These are phyloP conservation scores for Schizosaccharomyces japonicus DNA, from an alignment of 805 yeast species.

Conservation along the genomic window DNA sequence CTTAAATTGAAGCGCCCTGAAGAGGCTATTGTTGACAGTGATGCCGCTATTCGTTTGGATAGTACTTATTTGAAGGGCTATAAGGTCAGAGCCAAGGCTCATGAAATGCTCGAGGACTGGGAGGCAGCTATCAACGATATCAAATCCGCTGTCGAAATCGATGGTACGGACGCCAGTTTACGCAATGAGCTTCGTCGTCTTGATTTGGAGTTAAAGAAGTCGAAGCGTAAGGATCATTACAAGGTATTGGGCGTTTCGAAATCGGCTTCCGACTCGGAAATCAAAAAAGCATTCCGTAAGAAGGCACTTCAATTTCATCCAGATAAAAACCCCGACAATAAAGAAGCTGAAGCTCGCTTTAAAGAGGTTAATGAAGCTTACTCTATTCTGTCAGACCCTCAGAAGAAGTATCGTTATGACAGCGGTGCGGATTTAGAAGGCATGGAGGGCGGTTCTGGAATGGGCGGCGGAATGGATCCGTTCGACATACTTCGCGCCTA, in stretches of 20 bases:
- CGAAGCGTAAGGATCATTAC: constrained; percentile 31
- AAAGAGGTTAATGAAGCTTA: constrained; percentile 74
- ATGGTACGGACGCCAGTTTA: constrained; percentile 16
- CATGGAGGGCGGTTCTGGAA: constrained; percentile 33
- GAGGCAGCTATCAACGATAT: constrained; percentile 19
- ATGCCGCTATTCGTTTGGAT: constrained; percentile 41
- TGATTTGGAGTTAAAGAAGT: constrained; percentile 21
- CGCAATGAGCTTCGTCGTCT: constrained; percentile 20
- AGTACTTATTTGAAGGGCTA: constrained; percentile 41
- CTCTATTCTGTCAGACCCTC: constrained; percentile 53
- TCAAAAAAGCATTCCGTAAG: constrained; percentile 63
- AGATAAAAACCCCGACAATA: constrained; percentile 58
- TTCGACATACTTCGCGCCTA: constrained; percentile 20
- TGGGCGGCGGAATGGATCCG: constrained; percentile 21
- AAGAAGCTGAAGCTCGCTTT: constrained; percentile 50
- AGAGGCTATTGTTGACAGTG: constrained; percentile 53
- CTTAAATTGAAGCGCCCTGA: constrained; percentile 58
- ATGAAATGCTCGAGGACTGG: constrained; percentile 19
- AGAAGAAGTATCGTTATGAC: constrained; percentile 75
- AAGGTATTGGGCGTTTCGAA: constrained; percentile 45
- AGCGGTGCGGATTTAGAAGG: constrained; percentile 56
- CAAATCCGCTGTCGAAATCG: constrained; percentile 18
- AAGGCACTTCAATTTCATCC: constrained; percentile 72
- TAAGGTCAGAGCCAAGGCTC: constrained; percentile 20
- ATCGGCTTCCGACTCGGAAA: constrained; percentile 44